These are phyloP conservation scores for Candida nitratophila DNA, from an alignment of 805 yeast species.

Conservation along the genomic window DNA sequence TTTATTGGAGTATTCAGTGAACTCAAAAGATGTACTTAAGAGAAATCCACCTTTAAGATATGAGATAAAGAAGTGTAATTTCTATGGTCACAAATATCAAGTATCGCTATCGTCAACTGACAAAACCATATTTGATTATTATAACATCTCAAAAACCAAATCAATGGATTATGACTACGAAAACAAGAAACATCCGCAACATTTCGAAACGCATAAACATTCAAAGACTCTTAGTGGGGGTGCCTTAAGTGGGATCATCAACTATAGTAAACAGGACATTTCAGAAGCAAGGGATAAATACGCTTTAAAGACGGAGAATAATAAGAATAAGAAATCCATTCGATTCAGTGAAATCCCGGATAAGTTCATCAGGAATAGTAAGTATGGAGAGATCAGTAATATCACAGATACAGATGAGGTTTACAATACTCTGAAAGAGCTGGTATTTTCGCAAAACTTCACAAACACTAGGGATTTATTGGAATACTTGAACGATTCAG, in stretches of 20 bases:
- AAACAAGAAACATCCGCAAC: no score
- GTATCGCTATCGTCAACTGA: constrained; percentile 11
- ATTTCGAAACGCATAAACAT: neutral
- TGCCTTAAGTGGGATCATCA: neutral
- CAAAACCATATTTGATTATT: constrained; percentile 2
- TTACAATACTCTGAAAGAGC: constrained; percentile 12
- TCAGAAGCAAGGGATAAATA: neutral
- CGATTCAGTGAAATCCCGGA: constrained; percentile 1
- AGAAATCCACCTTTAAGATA: constrained; percentile 16
- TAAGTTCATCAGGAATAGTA: neutral
- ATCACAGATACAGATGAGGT: constrained; percentile 15
- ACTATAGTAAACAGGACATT: neutral
- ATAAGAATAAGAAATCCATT: constrained; percentile 2
- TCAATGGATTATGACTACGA: no score
- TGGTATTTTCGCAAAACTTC: constrained; percentile 3
- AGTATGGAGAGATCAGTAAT: neutral
- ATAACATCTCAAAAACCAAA: neutral
- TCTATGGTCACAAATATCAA: constrained; percentile 3
- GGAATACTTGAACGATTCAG: constrained; percentile 4
- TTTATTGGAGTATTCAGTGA: constrained; percentile 12
- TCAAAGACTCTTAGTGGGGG: neutral
- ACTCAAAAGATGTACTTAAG: constrained; percentile 9
- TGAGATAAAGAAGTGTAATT: constrained; percentile 9
- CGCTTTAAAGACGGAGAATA: neutral
- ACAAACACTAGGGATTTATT: constrained; percentile 11